Evolutionary conservation across 2,329 filamentous ascomycete species (phyloP).

Genomic region (Neonectria faginata): DNA sequence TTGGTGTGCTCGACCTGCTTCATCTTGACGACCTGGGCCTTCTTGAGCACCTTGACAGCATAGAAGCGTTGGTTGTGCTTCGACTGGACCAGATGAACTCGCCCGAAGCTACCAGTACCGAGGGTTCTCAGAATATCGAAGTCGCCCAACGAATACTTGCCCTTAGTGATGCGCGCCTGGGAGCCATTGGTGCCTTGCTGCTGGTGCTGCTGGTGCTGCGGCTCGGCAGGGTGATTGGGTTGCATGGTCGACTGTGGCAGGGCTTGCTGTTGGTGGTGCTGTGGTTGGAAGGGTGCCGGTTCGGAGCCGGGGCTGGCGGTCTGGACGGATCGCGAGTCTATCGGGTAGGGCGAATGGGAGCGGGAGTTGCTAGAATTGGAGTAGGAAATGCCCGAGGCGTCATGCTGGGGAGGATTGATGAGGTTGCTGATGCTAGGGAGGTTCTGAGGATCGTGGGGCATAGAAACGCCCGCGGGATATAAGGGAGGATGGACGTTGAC

Average conservation of each 20-base stretch:
- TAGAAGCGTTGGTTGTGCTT: slow-evolving; percentile 99
- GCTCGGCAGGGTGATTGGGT: slow-evolving; percentile 43
- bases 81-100: slow-evolving; percentile 96
- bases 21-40: slow-evolving; percentile 99
- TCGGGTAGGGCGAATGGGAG: slow-evolving; percentile 43
- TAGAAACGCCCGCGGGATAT: slow-evolving; percentile 45
- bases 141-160: slow-evolving; percentile 94
- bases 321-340: slow-evolving; percentile 45
- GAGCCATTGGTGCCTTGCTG: slow-evolving; percentile 50
- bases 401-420: slow-evolving; percentile 71
- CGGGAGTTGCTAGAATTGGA: slow-evolving; percentile 39
- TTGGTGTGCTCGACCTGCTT: slow-evolving; percentile 99
- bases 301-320: slow-evolving; percentile 55
- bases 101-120: slow-evolving; percentile 95
- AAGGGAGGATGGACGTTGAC: slow-evolving; percentile 45
- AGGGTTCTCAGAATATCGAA: slow-evolving; percentile 92
- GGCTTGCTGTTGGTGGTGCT: slow-evolving; percentile 50
- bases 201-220: slow-evolving; percentile 47
- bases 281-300: slow-evolving; percentile 50
- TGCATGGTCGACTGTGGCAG: slow-evolving; percentile 36
- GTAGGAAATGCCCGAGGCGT: slow-evolving; percentile 53
- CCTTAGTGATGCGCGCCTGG: slow-evolving; percentile 81
- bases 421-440: slow-evolving; percentile 85
- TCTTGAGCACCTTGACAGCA: slow-evolving; percentile 98
- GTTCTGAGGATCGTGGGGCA: slow-evolving; percentile 69